Evolutionary conservation across 495 filamentous ascomycete species (phyloP), one percentile per base, ranked within the genome.

Genomic region (Viridothelium virens): DNA sequence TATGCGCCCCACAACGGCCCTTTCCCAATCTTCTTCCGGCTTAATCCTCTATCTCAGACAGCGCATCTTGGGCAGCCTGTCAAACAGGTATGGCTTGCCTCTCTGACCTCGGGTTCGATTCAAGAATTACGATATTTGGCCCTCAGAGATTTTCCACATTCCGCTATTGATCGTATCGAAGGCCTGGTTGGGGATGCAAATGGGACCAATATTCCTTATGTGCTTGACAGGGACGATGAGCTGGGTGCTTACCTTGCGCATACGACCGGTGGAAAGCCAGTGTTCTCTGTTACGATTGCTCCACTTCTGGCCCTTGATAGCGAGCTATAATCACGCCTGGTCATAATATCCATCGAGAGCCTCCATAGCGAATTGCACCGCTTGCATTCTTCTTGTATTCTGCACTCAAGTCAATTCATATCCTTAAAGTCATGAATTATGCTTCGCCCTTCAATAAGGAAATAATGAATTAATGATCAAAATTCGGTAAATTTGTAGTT

Each of bases 211-310:
- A 74, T 86, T 62, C 72, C 74, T 4, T 80, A 87, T 71, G 72
- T 77, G 38, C 85, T 92, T 70, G 85, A 86, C 64, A 80, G 85
- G 38, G 88, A 91, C 70, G 84, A 84, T 56, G 88, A 91, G 75
- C 70, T 92, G 63, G 83, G 83, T 65, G 86, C 84, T 2, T 92
- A 90, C 76, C 70, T 92, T 67, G 77, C 76, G 50, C 85, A 88
- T 74, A 79, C 87, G 3, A 74, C 80, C 65, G 86, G 80, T 7
- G 80, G 83, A 66, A 90, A 89, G 74, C 84, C 86, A 2, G 86
- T 80, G 10, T 89, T 92, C 31, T 59, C 53, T 36, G 18, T 59
- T 36, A 59, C 31, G 2, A 36, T 59, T 59, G 14, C 53, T 36
- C 53, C 18, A 9, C 7, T 18, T 53, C 16, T 14, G 18, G 9